Evolutionary conservation across 164 flowering plant species (phyloP).

Genomic region (Aristolochia californica): DNA sequence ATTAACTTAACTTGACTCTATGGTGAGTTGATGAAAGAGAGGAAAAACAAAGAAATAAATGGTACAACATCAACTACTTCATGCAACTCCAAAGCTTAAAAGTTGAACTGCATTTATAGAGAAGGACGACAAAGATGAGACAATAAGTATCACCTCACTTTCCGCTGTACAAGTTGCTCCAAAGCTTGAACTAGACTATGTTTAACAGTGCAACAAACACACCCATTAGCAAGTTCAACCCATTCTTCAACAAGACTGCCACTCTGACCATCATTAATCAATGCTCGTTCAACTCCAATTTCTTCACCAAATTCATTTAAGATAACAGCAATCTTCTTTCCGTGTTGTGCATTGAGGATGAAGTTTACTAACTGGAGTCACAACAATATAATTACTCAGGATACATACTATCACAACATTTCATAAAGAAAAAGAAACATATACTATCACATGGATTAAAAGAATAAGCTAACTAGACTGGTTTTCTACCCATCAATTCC

Average conservation of each 20-base stretch:
- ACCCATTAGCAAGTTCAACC: constrained; percentile 99
- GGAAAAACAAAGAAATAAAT: not conserved
- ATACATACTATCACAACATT: not conserved
- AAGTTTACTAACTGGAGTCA: constrained; percentile 62
- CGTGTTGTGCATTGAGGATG: constrained; percentile 71
- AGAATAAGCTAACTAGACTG: too few relatives aligned
- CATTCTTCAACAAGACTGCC: constrained; percentile 92
- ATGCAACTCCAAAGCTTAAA: not conserved
- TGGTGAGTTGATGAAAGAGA: too few relatives aligned
- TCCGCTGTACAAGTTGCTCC: constrained; percentile 81
- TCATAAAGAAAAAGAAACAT: not conserved
- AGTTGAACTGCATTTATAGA: not conserved
- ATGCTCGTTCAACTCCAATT: constrained; percentile 92
- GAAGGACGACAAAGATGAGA: not conserved
- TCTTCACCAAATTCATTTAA: constrained; percentile 97
- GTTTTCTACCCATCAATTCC: too few relatives aligned
- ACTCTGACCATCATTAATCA: constrained; percentile 91
- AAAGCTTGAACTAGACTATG: constrained; percentile 94
- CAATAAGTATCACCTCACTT: constrained; percentile 49
- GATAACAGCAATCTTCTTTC: constrained; percentile 91
- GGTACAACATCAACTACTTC: not conserved
- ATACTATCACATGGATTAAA: too few relatives aligned
- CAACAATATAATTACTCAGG: not conserved
- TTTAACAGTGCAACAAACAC: constrained; percentile 95
- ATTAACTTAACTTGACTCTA: too few relatives aligned